A percentile compares a stretch with the other conserved stretches of the same genome.
These are phyloP conservation scores for Plantago major DNA, from an alignment of 257 asterid genomes.

Conservation along the genomic window DNA sequence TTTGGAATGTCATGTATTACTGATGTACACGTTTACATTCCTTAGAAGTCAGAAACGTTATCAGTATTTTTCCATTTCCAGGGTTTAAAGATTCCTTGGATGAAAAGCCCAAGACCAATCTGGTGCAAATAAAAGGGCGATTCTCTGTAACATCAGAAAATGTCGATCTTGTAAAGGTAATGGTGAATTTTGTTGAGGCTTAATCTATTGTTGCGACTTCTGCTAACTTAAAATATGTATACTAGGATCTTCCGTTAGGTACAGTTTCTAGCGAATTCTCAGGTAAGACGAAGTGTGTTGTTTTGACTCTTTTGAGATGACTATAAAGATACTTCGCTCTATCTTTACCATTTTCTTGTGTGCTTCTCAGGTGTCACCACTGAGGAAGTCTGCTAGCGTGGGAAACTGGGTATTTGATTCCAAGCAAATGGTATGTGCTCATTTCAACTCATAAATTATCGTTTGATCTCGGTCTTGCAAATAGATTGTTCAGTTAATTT, in stretches of 20 bases:
- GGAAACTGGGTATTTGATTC: constrained; percentile 86
- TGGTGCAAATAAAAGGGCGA: constrained; percentile 97
- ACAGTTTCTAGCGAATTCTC: constrained; percentile 73
- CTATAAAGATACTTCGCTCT: constrained; percentile 21
- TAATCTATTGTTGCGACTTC: constrained; percentile 17
- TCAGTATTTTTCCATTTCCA: constrained; percentile 23
- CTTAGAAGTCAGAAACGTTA: constrained; percentile 12
- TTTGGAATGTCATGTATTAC: constrained; percentile 17
- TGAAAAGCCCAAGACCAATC: constrained; percentile 76
- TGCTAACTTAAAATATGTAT: constrained; percentile 41
- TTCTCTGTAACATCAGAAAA: constrained; percentile 98
- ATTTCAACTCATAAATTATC: constrained; percentile 14
- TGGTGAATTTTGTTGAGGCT: constrained; percentile 17
- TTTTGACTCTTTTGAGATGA: constrained; percentile 23
- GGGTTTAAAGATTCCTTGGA: constrained; percentile 83
- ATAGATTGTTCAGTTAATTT: constrained; percentile 14
- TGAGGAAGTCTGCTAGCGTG: constrained; percentile 93
- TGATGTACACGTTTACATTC: constrained; percentile 10
- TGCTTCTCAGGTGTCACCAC: constrained; percentile 70
- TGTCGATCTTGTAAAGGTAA: constrained; percentile 96
- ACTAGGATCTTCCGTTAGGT: constrained; percentile 79
- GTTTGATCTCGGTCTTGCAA: constrained; percentile 13
- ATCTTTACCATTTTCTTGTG: constrained; percentile 23
- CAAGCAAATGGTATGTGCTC: constrained; percentile 62
- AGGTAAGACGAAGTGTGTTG: constrained; percentile 37